Evolutionary conservation across 805 yeast genomes (phyloP).

Genomic region (Nakazawaea molendinolei): DNA sequence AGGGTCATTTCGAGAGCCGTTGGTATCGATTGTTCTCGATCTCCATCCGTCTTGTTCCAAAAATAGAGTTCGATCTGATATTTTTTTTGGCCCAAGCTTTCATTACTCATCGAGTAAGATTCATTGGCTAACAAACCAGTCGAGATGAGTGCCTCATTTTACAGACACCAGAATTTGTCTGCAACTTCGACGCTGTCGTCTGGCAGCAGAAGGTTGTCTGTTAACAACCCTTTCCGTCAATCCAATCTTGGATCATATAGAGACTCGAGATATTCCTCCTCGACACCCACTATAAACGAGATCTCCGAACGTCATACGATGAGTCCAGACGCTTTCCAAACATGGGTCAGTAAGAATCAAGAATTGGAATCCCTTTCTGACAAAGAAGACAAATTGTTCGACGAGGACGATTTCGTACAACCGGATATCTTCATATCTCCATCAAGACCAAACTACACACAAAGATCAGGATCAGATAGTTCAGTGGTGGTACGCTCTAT

Average conservation of each 20-base stretch:
- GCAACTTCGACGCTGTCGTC: constrained; percentile 29
- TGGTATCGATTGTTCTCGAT: too few species aligned
- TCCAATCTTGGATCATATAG: constrained; percentile 21
- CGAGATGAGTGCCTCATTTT: constrained; percentile 14
- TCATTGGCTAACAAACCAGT: too few species aligned
- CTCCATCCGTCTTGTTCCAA: too few species aligned
- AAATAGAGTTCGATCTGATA: too few species aligned
- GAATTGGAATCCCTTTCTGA: constrained; percentile 28
- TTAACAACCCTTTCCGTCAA: constrained; percentile 69
- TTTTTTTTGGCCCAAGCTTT: too few species aligned
- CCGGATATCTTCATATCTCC: constrained; percentile 19
- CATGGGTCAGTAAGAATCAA: constrained; percentile 49
- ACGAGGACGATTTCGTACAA: constrained; percentile 25
- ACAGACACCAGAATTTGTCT: constrained; percentile 25
- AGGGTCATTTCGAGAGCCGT: too few species aligned
- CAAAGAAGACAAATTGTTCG: constrained; percentile 29
- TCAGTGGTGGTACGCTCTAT: constrained; percentile 10
- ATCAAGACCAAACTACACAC: constrained; percentile 15
- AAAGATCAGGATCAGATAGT: constrained; percentile 14
- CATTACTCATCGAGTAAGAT: too few species aligned
- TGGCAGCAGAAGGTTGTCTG: constrained; percentile 39
- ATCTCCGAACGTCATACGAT: constrained; percentile 18
- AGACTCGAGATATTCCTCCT: constrained; percentile 10
- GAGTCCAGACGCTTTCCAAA: constrained; percentile 35
- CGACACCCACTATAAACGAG: constrained; percentile 21